Conservation (phyloP, 345 rosid species). For the Gossypium australe region DNA sequence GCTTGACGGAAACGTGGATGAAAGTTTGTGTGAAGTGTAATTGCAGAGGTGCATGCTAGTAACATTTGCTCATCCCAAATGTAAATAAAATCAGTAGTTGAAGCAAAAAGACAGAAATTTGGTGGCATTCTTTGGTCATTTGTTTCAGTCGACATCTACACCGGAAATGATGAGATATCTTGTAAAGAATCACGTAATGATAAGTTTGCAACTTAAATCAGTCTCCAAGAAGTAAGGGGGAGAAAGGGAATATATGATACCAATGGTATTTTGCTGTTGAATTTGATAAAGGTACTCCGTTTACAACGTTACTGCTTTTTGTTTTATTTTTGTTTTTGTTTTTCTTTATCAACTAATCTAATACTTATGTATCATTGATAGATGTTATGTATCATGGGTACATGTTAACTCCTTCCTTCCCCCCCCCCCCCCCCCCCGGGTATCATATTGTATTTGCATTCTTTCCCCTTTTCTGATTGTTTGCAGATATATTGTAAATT, state of each 20-base stretch:
- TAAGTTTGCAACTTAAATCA: neutral
- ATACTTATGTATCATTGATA: neutral
- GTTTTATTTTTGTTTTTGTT: neutral
- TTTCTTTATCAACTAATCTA: neutral
- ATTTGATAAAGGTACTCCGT: neutral
- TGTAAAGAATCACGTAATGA: neutral
- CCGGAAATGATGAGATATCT: neutral
- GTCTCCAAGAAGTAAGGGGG: neutral
- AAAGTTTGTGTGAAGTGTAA: conserved; percentile 1
- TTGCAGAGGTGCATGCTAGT: neutral
- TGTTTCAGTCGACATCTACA: neutral
- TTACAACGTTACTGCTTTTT: neutral
- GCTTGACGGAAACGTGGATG: conserved; percentile 24
- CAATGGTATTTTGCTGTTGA: neutral
- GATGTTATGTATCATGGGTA: no score
- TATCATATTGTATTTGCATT: neutral
- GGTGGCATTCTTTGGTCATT: neutral
- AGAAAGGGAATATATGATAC: neutral
- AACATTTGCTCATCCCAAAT: neutral
- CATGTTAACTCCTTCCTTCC: no score
- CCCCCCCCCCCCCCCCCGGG: no score
- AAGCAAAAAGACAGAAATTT: neutral
- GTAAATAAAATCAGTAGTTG: neutral
- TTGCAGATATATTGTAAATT: neutral
- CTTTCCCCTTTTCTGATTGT: neutral